phyloP scores from a whole-genome alignment of 371 early-diverging fungal genomes.

The Lichtheimia ornata region DNA sequence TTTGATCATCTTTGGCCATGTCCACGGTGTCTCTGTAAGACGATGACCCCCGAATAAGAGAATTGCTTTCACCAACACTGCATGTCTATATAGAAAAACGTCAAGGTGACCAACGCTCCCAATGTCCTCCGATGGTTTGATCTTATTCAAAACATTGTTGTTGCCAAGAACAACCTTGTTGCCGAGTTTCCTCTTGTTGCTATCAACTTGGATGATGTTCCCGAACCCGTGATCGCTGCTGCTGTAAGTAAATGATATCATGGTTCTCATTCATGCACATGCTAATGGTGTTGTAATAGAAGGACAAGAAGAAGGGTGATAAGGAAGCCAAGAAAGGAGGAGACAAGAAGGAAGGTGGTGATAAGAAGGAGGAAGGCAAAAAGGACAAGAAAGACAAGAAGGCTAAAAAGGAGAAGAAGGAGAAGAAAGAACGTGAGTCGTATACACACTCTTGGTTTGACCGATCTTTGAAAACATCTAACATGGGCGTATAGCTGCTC shows the following conservation, averaged over 20 bases:
- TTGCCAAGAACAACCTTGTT: constrained; percentile 43
- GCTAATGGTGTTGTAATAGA: background rate
- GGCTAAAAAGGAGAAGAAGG: constrained; percentile 8
- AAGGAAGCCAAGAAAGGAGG: constrained; percentile 34
- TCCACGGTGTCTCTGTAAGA: constrained; percentile 62
- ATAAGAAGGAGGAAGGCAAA: constrained; percentile 58
- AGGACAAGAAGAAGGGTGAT: constrained; percentile 33
- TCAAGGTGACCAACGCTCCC: constrained; percentile 44
- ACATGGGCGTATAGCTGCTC: constrained; percentile 25
- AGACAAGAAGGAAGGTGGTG: constrained; percentile 25
- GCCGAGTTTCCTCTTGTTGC: constrained; percentile 54
- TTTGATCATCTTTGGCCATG: constrained; percentile 67
- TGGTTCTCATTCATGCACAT: background rate
- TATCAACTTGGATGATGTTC: constrained; percentile 62
- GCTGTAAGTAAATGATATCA: constrained; percentile 32
- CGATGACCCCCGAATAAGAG: too few relatives aligned
- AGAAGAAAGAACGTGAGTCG: constrained; percentile 1
- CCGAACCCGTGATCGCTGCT: constrained; percentile 42
- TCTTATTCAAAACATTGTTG: constrained; percentile 67
- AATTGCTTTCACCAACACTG: background rate
- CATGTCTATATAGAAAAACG: constrained; percentile 32
- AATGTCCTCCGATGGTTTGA: constrained; percentile 80
- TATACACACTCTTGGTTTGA: background rate
- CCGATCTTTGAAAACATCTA: background rate
- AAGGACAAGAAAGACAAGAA: constrained; percentile 54